Evolutionary conservation across 139 green algal species (phyloP), one percentile per base, ranked within the genome.

Genomic region (Eudorina sp.): DNA sequence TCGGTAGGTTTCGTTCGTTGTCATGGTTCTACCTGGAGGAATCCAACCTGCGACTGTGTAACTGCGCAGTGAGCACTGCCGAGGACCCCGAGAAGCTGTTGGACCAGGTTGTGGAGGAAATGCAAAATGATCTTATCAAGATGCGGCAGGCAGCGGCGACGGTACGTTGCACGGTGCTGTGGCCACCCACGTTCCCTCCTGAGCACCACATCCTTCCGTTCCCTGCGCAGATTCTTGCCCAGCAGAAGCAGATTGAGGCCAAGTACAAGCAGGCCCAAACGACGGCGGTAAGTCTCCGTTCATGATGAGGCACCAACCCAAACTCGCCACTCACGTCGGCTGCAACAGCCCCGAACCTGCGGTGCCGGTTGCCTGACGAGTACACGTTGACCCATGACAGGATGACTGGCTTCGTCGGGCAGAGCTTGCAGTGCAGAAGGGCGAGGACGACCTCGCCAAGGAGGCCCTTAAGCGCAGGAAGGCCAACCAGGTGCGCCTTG

Each of bases 1-100:
- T 96, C 74, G 96, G 96, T 98, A 82, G 89, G 83, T 11, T 62
- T 9, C 34, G 64, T 73, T 3, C 3, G n/a, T 36, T 73, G 64
- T 36, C 55, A 11, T 34, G 18, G 29, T 40, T 40, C 13, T 25
- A 13, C 51, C 51, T 58, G 51, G 16, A 25, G 16, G 51, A 58
- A 58, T 58, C 51, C 51, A 58, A 58, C 51, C 51, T 25, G 16
- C 51, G 51, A 13, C 13, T 58, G n/a, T n/a, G n/a, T n/a, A n/a
- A n/a, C 66, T 25, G 66, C 64, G 76, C 94, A 97, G 96, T 99
- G 11, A 93, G 78, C 48, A 82, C 55, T 13, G 96, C 94, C 1
- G 97, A 99, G 91, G 98, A 99, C 86, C 98, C 98, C 2, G 98
- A 99, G 93, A 99, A 99, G 91, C 96, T 99, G 0, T 91, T 99